Base-by-base conservation (phyloP, 805 yeast species). In the Starmerella floricola region DNA sequence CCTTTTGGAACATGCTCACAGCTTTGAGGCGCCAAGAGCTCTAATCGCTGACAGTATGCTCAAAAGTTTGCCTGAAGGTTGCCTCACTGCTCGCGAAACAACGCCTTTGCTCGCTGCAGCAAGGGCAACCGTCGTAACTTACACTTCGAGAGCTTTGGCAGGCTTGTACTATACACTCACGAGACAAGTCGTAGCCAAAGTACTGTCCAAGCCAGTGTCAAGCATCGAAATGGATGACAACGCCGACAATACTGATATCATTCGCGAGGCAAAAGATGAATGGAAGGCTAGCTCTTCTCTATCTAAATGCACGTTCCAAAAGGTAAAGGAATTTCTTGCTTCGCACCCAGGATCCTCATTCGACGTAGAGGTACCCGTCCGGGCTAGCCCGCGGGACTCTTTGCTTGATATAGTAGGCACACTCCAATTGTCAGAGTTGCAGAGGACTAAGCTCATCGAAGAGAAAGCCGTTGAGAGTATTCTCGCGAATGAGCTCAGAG, bases 1-100 rank as follows among this genome's bases (percentile, higher is more conserved):
- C 2, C 57, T 84, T 32, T 66, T 62, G 20, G 67, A 67, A 8
- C 55, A 67, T 17, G 67, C 69, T 34, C 67, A 71, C 8, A 61
- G 76, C 0, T 84, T 74, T 61, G 93, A 77, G 48, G 84, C 86
- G 3, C 54, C 50, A 19, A 37, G 45, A 15, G 52, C 39, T 1
- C 31, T 48, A 2, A 36, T 53, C 13, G n/a, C 44, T 13, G 40
- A 45, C 4, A 45, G 47, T 1, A 30, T 48, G 35, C 21, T 32
- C 3, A 34, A 47, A 3, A 16, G 19, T 13, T 32, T 53, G 1
- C 35, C 45, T 1, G 28, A 20, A 21, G 36, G 13, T 16, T 46
- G 21, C 1, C 30, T 39, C 28, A 26, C 43, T 27, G 12, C 8
- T 12, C 38, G 38, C 10, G 34, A 40, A 18, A 6, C 44, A 31